Conservation (phyloP, 2,329 filamentous ascomycete genomes). For the Alternaria sp. region DNA sequence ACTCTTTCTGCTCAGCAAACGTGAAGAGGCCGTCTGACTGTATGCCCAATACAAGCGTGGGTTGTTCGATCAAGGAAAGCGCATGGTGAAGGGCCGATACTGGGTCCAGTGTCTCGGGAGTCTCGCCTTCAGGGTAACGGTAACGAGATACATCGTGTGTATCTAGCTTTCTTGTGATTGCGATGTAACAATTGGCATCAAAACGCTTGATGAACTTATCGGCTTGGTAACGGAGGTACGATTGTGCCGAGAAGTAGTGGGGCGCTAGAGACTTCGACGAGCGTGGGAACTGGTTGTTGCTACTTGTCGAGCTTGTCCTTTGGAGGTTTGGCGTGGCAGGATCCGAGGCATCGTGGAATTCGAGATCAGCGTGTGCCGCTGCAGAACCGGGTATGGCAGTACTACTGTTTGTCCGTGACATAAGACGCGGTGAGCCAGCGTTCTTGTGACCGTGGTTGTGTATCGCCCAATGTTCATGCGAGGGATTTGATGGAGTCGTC, state of each 20-base stretch:
- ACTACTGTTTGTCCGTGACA: slow-evolving; percentile 49
- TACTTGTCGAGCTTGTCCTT: slow-evolving; percentile 24
- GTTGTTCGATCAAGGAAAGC: slow-evolving; percentile 83
- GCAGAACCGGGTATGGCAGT: slow-evolving; percentile 33
- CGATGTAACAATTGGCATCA: slow-evolving; percentile 98
- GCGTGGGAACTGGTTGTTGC: slow-evolving; percentile 22
- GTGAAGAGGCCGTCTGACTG: slow-evolving; percentile 96
- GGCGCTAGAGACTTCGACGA: slow-evolving; percentile 55
- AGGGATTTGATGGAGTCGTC: slow-evolving; percentile 46
- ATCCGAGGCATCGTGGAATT: slow-evolving; percentile 56
- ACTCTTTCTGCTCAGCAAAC: slow-evolving; percentile 93
- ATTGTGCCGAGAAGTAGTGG: slow-evolving; percentile 98
- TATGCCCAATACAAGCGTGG: slow-evolving; percentile 89
- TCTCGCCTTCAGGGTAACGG: slow-evolving; percentile 59
- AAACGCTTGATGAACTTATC: slow-evolving; percentile 97
- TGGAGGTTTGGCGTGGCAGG: slow-evolving; percentile 40
- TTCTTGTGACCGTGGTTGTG: slow-evolving; percentile 63
- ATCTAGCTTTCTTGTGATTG: slow-evolving; percentile 96
- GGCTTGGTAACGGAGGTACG: slow-evolving; percentile 95
- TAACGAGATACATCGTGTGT: slow-evolving; percentile 92
- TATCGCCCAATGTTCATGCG: slow-evolving; percentile 60
- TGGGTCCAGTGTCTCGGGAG: slow-evolving; percentile 56
- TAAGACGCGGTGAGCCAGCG: slow-evolving; percentile 55
- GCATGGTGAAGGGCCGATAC: slow-evolving; percentile 70
- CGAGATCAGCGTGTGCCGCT: slow-evolving; percentile 53